A percentile compares a stretch with the other conserved stretches of the same genome.
These are phyloP conservation scores for Trichoderma atrobrunneum DNA, from an alignment of 2,329 filamentous ascomycete species.

Conservation along the genomic window DNA sequence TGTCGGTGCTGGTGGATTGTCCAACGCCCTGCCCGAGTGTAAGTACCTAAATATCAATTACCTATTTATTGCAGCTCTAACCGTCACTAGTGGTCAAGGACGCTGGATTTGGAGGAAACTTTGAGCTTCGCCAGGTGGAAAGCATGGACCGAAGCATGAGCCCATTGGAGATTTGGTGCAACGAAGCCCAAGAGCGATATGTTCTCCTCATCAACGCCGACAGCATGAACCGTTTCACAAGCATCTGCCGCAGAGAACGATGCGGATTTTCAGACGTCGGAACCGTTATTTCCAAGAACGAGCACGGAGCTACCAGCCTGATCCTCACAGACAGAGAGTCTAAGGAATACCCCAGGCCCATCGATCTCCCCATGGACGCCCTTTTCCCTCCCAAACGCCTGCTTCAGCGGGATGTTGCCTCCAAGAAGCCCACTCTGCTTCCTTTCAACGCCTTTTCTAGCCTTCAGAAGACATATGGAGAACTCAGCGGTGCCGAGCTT, in stretches of 20 bases:
- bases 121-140: constrained; percentile 92
- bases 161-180: constrained; percentile 96
- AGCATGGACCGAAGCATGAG: constrained; percentile 89
- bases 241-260: constrained; percentile 73
- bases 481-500: constrained; percentile 51
- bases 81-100: constrained; percentile 69
- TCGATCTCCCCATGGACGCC: constrained; percentile 84
- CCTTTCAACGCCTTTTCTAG: constrained; percentile 67
- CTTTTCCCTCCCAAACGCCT: constrained; percentile 87
- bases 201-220: constrained; percentile 84
- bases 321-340: constrained; percentile 81
- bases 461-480: constrained; percentile 63
- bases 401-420: constrained; percentile 70
- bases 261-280: constrained; percentile 94
- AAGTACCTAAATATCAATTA: not conserved
- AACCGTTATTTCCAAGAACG: constrained; percentile 61
- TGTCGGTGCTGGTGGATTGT: constrained; percentile 83
- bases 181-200: constrained; percentile 94
- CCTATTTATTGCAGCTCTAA: not conserved
- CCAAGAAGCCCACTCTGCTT: constrained; percentile 64
- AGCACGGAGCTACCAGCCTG: constrained; percentile 65
- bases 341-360: constrained; percentile 69
- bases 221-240: constrained; percentile 71
- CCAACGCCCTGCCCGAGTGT: constrained; percentile 72
- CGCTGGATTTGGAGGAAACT: constrained; percentile 83